Percentiles rank a stretch among this genome's conserved stretches.
phyloP scores from a whole-genome alignment of 768 basidiomycete genomes.

The Tylopilus cervinicoccineus region DNA sequence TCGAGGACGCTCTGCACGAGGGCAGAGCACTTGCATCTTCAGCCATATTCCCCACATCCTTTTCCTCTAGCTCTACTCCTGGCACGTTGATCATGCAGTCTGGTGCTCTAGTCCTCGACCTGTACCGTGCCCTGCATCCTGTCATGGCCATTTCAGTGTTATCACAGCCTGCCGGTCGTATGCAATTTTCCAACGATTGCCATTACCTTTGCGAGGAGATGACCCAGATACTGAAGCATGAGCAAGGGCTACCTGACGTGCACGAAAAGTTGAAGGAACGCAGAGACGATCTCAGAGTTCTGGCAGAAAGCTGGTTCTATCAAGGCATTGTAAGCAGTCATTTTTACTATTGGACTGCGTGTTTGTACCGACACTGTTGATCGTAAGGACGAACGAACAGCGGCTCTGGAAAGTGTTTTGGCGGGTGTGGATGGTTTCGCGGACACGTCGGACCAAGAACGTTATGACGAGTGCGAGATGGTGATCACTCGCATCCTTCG shows the following conservation, averaged over 20 bases:
- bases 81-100: conserved; percentile 59
- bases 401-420: conserved; percentile 37
- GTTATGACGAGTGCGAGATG: conserved; percentile 72
- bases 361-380: not conserved
- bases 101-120: conserved; percentile 64
- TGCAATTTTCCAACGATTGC: conserved; percentile 84
- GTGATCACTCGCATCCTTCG: conserved; percentile 60
- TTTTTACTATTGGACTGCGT: not conserved
- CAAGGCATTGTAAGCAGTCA: conserved; percentile 56
- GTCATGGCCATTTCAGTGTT: conserved; percentile 50
- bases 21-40: conserved; percentile 60
- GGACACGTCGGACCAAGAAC: conserved; percentile 65
- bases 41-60: conserved; percentile 42
- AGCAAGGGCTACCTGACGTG: conserved; percentile 29
- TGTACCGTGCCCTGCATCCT: conserved; percentile 78
- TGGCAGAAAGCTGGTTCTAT: conserved; percentile 70
- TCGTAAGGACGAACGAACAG: conserved; percentile 23
- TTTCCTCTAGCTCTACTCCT: conserved; percentile 32
- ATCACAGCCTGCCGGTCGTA: conserved; percentile 47
- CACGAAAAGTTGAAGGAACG: conserved; percentile 52
- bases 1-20: conserved; percentile 64
- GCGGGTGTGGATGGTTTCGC: conserved; percentile 62
- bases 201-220: conserved; percentile 58
- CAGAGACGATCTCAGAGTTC: conserved; percentile 43
- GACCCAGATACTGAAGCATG: conserved; percentile 16